These are phyloP conservation scores for Colletotrichum gigasporum DNA, from an alignment of 2,329 filamentous ascomycete species.

Conservation along the genomic window DNA sequence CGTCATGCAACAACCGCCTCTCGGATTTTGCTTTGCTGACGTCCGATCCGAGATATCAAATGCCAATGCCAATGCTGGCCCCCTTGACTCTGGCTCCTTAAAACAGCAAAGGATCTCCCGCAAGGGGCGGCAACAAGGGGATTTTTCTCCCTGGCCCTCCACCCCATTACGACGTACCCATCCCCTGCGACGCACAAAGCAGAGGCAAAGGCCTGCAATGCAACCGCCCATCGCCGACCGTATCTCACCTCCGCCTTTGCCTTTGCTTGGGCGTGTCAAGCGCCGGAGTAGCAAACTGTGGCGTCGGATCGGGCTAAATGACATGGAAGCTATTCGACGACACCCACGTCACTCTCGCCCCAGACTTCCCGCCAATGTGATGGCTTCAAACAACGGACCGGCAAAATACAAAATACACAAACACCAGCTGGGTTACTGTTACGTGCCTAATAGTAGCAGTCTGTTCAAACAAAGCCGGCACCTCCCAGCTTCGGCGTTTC, in stretches of 20 bases:
- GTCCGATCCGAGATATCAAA: slow-evolving; percentile 19
- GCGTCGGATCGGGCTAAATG: slow-evolving; percentile 2
- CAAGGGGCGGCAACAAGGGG: slow-evolving; percentile 16
- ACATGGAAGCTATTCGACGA: slow-evolving; percentile 5
- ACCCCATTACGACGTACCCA: no score
- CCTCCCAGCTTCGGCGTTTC: slow-evolving; percentile 1
- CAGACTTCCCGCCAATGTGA: neutral
- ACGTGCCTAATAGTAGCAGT: neutral
- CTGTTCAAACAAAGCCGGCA: slow-evolving; percentile 5
- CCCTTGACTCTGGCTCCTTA: neutral
- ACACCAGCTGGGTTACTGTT: neutral
- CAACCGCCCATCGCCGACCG: slow-evolving; percentile 14
- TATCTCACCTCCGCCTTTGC: neutral
- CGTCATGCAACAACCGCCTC: slow-evolving; percentile 3
- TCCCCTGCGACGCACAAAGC: slow-evolving; percentile 9
- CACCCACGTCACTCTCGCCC: slow-evolving; percentile 21
- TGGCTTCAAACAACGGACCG: neutral
- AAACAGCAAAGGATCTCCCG: slow-evolving; percentile 15
- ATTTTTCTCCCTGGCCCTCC: neutral
- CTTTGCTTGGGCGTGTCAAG: neutral
- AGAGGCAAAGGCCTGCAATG: slow-evolving; percentile 14
- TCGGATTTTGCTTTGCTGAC: slow-evolving; percentile 9
- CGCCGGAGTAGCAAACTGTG: slow-evolving; percentile 2
- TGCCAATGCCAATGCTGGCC: neutral
- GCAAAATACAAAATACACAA: neutral